Percentiles rank a stretch among this genome's conserved stretches.
Conservation (phyloP, 352 stramenopile genomes). For the Phytophthora constricta region DNA sequence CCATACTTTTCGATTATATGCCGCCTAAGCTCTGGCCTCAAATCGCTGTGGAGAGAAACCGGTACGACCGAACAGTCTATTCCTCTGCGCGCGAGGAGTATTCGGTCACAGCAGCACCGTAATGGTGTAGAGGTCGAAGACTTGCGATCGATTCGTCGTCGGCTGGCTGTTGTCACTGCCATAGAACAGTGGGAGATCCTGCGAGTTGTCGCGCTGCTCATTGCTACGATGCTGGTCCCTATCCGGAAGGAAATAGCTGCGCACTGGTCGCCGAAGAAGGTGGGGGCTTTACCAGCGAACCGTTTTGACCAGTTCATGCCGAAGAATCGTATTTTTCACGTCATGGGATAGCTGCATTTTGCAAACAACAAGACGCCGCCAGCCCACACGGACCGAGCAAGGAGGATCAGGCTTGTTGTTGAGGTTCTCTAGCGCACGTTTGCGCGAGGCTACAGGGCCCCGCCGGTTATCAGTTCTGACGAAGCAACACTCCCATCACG, state of each 20-base stretch:
- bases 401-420: slow-evolving; percentile 18
- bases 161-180: not conserved
- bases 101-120: not conserved
- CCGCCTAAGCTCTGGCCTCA: slow-evolving; percentile 2
- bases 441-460: not conserved
- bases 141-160: not conserved
- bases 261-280: slow-evolving; percentile 6
- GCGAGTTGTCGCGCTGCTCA: not conserved
- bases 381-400: slow-evolving; percentile 1
- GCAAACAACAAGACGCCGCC: slow-evolving; percentile 10
- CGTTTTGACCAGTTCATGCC: slow-evolving; percentile 7
- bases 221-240: slow-evolving; percentile 1
- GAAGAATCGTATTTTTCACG: slow-evolving; percentile 3
- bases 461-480: slow-evolving; percentile 12
- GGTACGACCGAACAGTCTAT: slow-evolving; percentile 1
- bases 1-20: slow-evolving; percentile 5
- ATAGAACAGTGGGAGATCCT: slow-evolving; percentile 6
- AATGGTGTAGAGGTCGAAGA: not conserved
- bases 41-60: slow-evolving; percentile 4
- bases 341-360: slow-evolving; percentile 27
- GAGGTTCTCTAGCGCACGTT: slow-evolving; percentile 12
- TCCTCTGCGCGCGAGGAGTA: not conserved
- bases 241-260: slow-evolving; percentile 3
- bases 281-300: not conserved
- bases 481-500: slow-evolving; percentile 9